phyloP scores from a whole-genome alignment of 129 eudicot species.

The Tagetes patula region DNA sequence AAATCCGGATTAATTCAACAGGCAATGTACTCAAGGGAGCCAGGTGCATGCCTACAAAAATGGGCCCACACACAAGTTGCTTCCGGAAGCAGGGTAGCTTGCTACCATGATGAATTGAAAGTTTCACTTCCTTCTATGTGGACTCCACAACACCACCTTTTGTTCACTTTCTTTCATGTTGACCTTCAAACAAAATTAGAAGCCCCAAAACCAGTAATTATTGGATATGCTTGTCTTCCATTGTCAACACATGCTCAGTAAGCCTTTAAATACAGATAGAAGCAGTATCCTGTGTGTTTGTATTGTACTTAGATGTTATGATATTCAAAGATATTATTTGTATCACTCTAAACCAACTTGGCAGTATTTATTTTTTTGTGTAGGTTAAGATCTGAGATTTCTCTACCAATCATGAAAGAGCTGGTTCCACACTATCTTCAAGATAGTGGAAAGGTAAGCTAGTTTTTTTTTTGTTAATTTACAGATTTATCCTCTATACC shows the following conservation, averaged over 20 bases:
- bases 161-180: constrained; percentile 88
- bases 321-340: neutral
- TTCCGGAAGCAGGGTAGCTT: constrained; percentile 89
- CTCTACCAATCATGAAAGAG: constrained; percentile 89
- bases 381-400: constrained; percentile 89
- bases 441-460: constrained; percentile 76
- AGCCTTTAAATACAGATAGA: constrained; percentile 27
- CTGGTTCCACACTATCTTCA: constrained; percentile 96
- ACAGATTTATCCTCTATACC: constrained; percentile 11
- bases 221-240: constrained; percentile 92
- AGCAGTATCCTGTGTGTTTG: neutral
- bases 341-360: constrained; percentile 9
- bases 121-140: constrained; percentile 86
- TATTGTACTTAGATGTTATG: neutral
- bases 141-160: constrained; percentile 92
- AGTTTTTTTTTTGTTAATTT: constrained; percentile 9
- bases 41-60: constrained; percentile 67
- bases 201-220: constrained; percentile 97
- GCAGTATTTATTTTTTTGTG: constrained; percentile 16
- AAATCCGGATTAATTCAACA: constrained; percentile 26
- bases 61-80: constrained; percentile 93
- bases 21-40: constrained; percentile 95
- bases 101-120: constrained; percentile 96
- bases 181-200: constrained; percentile 98
- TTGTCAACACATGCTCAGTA: constrained; percentile 88